These are phyloP conservation scores for Salvia sclarea DNA, from an alignment of 305 asterid genomes.

Conservation along the genomic window DNA sequence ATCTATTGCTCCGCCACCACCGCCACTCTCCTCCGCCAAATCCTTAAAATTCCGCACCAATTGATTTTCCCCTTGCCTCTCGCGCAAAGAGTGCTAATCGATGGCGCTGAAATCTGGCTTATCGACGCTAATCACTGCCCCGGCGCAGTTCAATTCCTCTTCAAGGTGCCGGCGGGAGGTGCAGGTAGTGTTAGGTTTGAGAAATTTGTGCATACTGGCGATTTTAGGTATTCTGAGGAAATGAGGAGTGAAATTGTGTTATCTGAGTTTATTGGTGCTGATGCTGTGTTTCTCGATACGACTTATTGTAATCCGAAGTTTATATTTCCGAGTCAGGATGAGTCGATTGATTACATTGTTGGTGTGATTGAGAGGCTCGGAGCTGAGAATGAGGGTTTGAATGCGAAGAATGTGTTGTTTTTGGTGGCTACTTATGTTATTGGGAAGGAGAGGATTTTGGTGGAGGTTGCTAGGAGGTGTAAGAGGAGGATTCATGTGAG, in stretches of 20 bases:
- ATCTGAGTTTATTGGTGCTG: conserved; percentile 67
- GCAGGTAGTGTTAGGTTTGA: conserved; percentile 41
- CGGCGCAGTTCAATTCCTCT: conserved; percentile 84
- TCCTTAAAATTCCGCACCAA: conserved; percentile 55
- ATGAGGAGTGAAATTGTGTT: conserved; percentile 54
- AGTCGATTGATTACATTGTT: conserved; percentile 74
- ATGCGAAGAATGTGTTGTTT: conserved; percentile 61
- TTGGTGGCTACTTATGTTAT: conserved; percentile 83
- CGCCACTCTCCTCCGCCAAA: conserved; percentile 62
- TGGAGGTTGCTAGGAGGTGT: conserved; percentile 80
- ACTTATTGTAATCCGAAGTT: conserved; percentile 88
- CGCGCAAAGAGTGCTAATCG: conserved; percentile 46
- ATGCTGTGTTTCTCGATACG: conserved; percentile 80
- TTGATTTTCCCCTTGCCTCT: conserved; percentile 57
- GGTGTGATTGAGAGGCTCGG: conserved; percentile 59
- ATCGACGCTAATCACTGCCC: conserved; percentile 94
- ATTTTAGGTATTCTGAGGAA: conserved; percentile 65
- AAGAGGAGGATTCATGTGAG: conserved; percentile 69
- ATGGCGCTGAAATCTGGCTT: conserved; percentile 60
- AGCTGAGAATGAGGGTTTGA: conserved; percentile 44
- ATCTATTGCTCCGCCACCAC: conserved; percentile 71
- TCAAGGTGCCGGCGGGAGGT: conserved; percentile 49
- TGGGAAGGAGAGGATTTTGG: conserved; percentile 84
- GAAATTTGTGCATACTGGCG: conserved; percentile 91
- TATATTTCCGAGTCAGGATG: conserved; percentile 81